Evolutionary conservation across 2,329 filamentous ascomycete species (phyloP).

Genomic region (Gremmenia infestans): DNA sequence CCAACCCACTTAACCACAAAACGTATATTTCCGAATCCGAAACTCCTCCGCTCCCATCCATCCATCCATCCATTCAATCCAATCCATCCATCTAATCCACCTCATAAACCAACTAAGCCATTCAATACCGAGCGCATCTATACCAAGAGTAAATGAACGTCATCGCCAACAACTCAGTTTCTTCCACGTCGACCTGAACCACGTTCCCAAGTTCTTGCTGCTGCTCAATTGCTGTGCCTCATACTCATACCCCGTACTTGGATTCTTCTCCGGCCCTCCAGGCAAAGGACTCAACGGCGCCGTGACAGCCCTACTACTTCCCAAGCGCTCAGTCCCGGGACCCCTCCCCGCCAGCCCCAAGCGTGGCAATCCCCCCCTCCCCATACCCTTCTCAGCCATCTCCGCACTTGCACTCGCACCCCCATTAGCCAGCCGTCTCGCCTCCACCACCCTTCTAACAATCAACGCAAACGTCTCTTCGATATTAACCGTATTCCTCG

Average conservation of each 20-base stretch:
- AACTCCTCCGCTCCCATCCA: no score
- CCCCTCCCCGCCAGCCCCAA: slow-evolving; percentile 6
- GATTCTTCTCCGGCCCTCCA: slow-evolving; percentile 20
- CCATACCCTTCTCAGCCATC: slow-evolving; percentile 1
- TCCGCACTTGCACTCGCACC: background rate
- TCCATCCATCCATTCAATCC: no score
- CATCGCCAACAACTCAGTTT: slow-evolving; percentile 18
- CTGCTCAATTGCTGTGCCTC: background rate
- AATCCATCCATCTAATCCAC: background rate
- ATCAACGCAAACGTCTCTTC: slow-evolving; percentile 80
- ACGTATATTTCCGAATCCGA: no score
- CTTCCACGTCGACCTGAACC: slow-evolving; percentile 11
- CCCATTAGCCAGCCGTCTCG: slow-evolving; percentile 16
- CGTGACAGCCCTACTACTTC: slow-evolving; percentile 26
- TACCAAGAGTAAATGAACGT: background rate
- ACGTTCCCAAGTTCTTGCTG: slow-evolving; percentile 1
- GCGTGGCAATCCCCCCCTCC: slow-evolving; percentile 1
- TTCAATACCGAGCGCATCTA: background rate
- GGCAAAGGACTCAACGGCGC: slow-evolving; percentile 29
- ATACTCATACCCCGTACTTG: slow-evolving; percentile 3
- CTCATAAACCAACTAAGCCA: background rate
- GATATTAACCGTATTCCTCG: slow-evolving; percentile 78
- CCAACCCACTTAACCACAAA: no score
- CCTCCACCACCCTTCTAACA: slow-evolving; percentile 56
- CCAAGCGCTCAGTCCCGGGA: slow-evolving; percentile 7